Evolutionary conservation across 2,329 filamentous ascomycete genomes (phyloP), one percentile per base, ranked within the genome.

Genomic region (Talaromyces sp.): DNA sequence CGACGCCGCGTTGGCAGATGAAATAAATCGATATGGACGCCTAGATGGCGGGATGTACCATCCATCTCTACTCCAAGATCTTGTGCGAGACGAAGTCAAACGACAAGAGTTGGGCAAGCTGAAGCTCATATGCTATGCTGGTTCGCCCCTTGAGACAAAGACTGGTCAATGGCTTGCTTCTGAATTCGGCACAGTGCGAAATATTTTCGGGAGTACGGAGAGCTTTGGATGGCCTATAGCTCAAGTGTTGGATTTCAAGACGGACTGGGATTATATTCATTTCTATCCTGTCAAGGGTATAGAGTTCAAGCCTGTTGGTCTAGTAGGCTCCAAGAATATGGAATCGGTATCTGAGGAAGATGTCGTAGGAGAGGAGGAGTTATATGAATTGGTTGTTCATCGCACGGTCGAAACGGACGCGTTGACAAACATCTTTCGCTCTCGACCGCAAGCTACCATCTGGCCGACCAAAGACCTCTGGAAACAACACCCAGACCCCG

Each of bases 391-490:
- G 0, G 66, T 72, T n/a, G 71, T 72, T 31, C 58, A 71, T 17
- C 69, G 69, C 19, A 61, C 53, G 1, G 56, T 65, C 0, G 64
- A 69, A 25, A 67, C 47, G 15, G 47, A 60, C n/a, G 59, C 69
- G 22, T 68, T 72, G 54, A 65, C 64, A 13, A 72, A 72, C 17
- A 71, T 74, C 64, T 56, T 60, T 1, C 58, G 69, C 0, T 72
- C 70, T 47, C 40, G 17, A 2, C 69, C 71, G 2, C 65, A 71
- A 11, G 56, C 25, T 2, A 64, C 67, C 3, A 58, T 67, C 3
- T 74, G 70, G 47, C 67, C 65, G 15, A 73, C 71, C 0, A 71
- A 70, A 7, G 72, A 74, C 49, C 63, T 74, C 3, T 73, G 67
- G 68, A 45, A 67, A 3, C 66, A 71, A 8, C 70, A 74, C 43